These are phyloP conservation scores for Zymoseptoria tritici DNA, from an alignment of 2,329 filamentous ascomycete genomes.

Conservation along the genomic window DNA sequence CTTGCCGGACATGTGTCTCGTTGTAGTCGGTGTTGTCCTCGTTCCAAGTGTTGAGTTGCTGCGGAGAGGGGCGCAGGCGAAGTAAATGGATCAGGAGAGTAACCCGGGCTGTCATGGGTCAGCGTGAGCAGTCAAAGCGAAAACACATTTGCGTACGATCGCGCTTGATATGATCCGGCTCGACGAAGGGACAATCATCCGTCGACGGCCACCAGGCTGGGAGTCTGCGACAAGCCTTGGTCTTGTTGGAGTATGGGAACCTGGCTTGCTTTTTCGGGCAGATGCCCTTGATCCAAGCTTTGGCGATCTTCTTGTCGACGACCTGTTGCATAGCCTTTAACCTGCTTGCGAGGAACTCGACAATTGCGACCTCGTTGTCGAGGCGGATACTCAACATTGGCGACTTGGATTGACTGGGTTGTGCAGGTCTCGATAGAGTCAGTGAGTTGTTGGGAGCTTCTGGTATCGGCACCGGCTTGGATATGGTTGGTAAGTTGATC, in stretches of 20 bases:
- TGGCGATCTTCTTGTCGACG: constrained; percentile 64
- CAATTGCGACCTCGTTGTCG: constrained; percentile 9
- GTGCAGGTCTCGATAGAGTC: not conserved
- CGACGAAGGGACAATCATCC: constrained; percentile 54
- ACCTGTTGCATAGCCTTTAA: constrained; percentile 55
- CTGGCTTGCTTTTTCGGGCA: constrained; percentile 72
- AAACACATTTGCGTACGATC: constrained; percentile 42
- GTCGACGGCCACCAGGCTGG: constrained; percentile 32
- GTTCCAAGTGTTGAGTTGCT: constrained; percentile 24
- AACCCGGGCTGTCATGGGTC: constrained; percentile 14
- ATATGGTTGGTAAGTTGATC: not conserved
- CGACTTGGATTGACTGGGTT: not conserved
- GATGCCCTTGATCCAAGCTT: constrained; percentile 67
- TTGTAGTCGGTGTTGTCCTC: constrained; percentile 14
- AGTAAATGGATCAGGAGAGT: constrained; percentile 20
- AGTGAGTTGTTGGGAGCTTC: not conserved
- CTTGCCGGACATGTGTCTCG: constrained; percentile 17
- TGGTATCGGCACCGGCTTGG: not conserved
- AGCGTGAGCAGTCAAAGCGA: constrained; percentile 1
- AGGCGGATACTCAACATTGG: constrained; percentile 10
- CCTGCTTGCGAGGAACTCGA: constrained; percentile 7
- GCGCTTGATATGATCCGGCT: constrained; percentile 67
- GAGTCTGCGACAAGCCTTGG: constrained; percentile 46
- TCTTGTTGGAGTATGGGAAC: constrained; percentile 59
- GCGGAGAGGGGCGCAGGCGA: constrained; percentile 23